Percentiles rank a stretch among this genome's conserved stretches.
Conservation (phyloP, 225 moss, liverwort and hornwort species). For the Physcomitrium patens region DNA sequence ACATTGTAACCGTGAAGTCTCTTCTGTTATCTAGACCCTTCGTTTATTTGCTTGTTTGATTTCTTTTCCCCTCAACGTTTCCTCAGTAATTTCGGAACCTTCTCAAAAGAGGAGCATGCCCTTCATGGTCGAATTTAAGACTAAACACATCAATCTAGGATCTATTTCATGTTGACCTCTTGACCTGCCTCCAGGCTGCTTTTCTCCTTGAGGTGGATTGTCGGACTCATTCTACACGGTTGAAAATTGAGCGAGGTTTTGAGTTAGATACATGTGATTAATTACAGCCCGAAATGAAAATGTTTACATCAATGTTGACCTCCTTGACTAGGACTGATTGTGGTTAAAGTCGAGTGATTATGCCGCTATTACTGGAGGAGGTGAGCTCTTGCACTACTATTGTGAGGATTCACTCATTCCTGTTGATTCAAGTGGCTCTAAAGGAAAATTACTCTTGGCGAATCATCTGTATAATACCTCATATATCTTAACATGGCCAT, state of each 20-base stretch:
- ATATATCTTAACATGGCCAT: neutral
- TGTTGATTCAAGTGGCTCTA: neutral
- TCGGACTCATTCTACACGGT: neutral
- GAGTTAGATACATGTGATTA: neutral
- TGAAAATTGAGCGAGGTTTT: neutral
- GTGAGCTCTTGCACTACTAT: conserved; percentile 39
- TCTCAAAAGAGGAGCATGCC: neutral
- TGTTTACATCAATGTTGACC: conserved; percentile 34
- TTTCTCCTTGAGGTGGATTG: neutral
- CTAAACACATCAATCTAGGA: conserved; percentile 18
- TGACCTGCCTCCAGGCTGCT: too few species aligned
- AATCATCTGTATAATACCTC: neutral
- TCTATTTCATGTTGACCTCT: neutral
- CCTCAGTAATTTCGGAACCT: neutral
- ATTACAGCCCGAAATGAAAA: neutral
- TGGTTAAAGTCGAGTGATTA: conserved; percentile 75
- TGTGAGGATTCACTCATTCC: neutral
- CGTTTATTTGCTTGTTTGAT: neutral
- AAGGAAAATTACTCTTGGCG: neutral
- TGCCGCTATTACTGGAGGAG: conserved; percentile 91
- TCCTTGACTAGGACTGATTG: conserved; percentile 41
- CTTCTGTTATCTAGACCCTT: neutral
- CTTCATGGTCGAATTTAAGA: conserved; percentile 3
- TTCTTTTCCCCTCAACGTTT: too few species aligned
- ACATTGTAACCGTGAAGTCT: too few species aligned